Conservation (phyloP, 1,139 yeast species). For the Pichia sp. region DNA sequence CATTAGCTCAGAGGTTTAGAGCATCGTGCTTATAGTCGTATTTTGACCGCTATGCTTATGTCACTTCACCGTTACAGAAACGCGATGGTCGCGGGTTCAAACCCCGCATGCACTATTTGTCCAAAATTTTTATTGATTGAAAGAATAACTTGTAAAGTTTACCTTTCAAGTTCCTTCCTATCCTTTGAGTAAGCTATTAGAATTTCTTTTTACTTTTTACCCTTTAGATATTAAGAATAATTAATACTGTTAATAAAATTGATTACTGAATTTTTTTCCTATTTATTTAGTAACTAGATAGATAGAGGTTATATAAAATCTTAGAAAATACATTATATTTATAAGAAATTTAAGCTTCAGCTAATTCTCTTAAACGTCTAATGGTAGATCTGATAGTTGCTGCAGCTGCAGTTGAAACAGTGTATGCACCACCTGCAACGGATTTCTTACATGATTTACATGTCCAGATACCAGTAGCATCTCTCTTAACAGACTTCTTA, state of each 20-base stretch:
- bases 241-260: neutral
- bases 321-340: conserved; percentile 5
- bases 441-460: conserved; percentile 94
- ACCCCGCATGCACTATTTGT: conserved; percentile 34
- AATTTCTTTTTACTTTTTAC: too few relatives aligned
- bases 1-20: conserved; percentile 34
- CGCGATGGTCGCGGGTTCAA: conserved; percentile 36
- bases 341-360: conserved; percentile 73
- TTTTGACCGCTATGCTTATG: conserved; percentile 29
- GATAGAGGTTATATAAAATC: conserved; percentile 7
- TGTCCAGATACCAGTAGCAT: conserved; percentile 98
- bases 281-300: conserved; percentile 4
- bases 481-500: conserved; percentile 96
- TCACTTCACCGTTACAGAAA: conserved; percentile 31
- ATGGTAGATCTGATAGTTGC: conserved; percentile 99
- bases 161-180: too few relatives aligned
- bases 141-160: too few relatives aligned
- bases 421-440: conserved; percentile 99
- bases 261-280: conserved; percentile 5
- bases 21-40: conserved; percentile 35
- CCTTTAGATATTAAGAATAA: too few relatives aligned
- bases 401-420: conserved; percentile 98
- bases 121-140: too few relatives aligned
- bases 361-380: conserved; percentile 99
- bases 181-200: too few relatives aligned